These are phyloP conservation scores for Leccinum pachyderme DNA, from an alignment of 1,284 basidiomycete species.

Conservation along the genomic window DNA sequence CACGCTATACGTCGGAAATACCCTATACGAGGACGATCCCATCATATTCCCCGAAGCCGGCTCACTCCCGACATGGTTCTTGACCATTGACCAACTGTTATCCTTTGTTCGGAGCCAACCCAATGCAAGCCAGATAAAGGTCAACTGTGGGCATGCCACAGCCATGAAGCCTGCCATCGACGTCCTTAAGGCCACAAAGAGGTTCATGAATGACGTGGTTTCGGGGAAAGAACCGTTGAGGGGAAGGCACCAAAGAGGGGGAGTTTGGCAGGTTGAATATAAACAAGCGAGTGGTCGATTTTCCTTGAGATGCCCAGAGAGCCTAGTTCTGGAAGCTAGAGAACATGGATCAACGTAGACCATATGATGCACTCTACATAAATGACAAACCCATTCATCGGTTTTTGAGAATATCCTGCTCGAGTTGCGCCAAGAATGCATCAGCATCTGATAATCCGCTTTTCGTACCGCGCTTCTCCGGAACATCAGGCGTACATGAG, in stretches of 20 bases:
- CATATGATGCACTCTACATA: not conserved
- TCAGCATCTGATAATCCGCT: conserved; percentile 45
- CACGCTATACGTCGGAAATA: conserved; percentile 56
- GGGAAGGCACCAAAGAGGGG: conserved; percentile 35
- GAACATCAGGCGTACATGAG: conserved; percentile 6
- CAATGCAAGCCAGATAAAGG: conserved; percentile 31
- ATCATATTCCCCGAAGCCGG: conserved; percentile 55
- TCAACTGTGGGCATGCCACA: conserved; percentile 51
- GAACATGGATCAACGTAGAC: conserved; percentile 2
- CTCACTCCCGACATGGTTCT: conserved; percentile 48
- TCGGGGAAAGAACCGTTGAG: conserved; percentile 40
- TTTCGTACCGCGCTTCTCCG: conserved; percentile 17
- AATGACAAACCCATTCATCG: conserved; percentile 7
- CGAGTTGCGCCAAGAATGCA: conserved; percentile 60
- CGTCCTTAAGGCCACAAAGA: conserved; percentile 40
- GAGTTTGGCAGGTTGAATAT: conserved; percentile 43
- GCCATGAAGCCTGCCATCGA: conserved; percentile 42
- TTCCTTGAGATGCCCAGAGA: conserved; percentile 49
- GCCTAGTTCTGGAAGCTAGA: conserved; percentile 42
- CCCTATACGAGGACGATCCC: conserved; percentile 50
- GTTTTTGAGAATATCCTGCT: conserved; percentile 41
- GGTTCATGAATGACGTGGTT: conserved; percentile 48
- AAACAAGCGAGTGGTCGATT: conserved; percentile 42
- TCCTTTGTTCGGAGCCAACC: conserved; percentile 37
- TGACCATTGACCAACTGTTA: conserved; percentile 42